Conservation (phyloP, 495 filamentous ascomycete species). For the Penicillium desertorum region DNA sequence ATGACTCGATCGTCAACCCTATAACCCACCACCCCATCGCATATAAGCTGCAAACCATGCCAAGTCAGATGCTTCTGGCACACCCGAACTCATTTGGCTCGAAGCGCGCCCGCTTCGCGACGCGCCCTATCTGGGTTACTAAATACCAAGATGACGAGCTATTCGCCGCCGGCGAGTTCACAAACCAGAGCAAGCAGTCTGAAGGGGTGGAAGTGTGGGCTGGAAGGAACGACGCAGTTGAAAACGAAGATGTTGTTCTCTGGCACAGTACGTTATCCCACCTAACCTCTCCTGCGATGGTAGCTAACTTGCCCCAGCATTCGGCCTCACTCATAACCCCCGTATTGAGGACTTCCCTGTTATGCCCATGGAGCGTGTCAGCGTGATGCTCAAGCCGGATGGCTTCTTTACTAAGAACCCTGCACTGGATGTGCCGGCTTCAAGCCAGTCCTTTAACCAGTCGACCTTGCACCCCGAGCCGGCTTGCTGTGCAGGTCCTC, state of each 20-base stretch:
- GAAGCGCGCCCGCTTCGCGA: constrained; percentile 78
- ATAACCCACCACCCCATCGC: constrained; percentile 74
- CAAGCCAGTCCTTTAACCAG: constrained; percentile 39
- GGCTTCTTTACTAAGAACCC: constrained; percentile 79
- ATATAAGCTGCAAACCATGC: constrained; percentile 73
- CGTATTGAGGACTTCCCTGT: constrained; percentile 65
- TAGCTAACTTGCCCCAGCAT: constrained; percentile 37
- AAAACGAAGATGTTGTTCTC: constrained; percentile 47
- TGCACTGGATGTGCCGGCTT: constrained; percentile 62
- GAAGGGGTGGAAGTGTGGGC: constrained; percentile 44
- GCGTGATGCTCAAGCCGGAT: constrained; percentile 64
- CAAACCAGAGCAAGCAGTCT: constrained; percentile 75
- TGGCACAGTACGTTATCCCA: constrained; percentile 43
- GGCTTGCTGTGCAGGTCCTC: constrained; percentile 31
- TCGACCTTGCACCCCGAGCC: constrained; percentile 41
- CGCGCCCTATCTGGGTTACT: constrained; percentile 80
- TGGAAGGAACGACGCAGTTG: constrained; percentile 48
- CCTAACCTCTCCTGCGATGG: not conserved
- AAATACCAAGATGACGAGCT: constrained; percentile 77
- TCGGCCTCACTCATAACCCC: constrained; percentile 62
- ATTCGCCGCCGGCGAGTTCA: constrained; percentile 81
- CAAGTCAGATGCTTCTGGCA: constrained; percentile 78
- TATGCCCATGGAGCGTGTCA: constrained; percentile 55
- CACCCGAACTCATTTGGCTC: constrained; percentile 67
- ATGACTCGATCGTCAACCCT: constrained; percentile 62